Percentiles rank a stretch among this genome's conserved stretches.
Conservation (phyloP, 2,329 filamentous ascomycete species). For the Myrmaecium sp. region DNA sequence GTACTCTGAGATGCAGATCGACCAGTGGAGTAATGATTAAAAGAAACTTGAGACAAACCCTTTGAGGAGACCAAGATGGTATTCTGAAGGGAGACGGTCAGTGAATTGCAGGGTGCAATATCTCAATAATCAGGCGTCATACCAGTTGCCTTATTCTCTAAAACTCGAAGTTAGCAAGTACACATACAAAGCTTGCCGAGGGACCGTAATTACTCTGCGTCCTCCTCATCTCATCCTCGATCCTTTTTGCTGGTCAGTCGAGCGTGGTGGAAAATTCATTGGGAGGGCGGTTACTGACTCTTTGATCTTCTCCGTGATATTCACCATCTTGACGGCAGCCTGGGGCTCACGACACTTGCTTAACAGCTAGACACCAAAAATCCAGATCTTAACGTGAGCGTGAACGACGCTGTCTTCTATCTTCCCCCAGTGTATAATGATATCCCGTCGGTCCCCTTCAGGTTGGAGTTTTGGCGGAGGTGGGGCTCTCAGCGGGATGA, state of each 20-base stretch:
- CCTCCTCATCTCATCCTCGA: conserved; percentile 98
- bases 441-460: too few relatives aligned
- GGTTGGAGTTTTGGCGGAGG: too few relatives aligned
- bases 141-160: conserved; percentile 99
- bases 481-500: too few relatives aligned
- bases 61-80: conserved; percentile 94
- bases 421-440: too few relatives aligned
- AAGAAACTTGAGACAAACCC: too few relatives aligned
- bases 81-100: conserved; percentile 46
- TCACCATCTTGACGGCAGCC: conserved; percentile 59
- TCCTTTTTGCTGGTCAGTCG: conserved; percentile 38
- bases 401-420: too few relatives aligned
- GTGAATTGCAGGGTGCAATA: conserved; percentile 18
- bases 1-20: too few relatives aligned
- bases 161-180: conserved; percentile 19
- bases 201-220: conserved; percentile 65
- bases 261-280: conserved; percentile 1
- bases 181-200: not conserved
- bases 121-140: too few relatives aligned
- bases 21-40: too few relatives aligned
- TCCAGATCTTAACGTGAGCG: too few relatives aligned
- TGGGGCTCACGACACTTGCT: too few relatives aligned
- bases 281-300: conserved; percentile 45
- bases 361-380: too few relatives aligned
- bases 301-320: conserved; percentile 99